phyloP scores from a whole-genome alignment of 441 rosid genomes.

The Aquilaria agallochum region DNA sequence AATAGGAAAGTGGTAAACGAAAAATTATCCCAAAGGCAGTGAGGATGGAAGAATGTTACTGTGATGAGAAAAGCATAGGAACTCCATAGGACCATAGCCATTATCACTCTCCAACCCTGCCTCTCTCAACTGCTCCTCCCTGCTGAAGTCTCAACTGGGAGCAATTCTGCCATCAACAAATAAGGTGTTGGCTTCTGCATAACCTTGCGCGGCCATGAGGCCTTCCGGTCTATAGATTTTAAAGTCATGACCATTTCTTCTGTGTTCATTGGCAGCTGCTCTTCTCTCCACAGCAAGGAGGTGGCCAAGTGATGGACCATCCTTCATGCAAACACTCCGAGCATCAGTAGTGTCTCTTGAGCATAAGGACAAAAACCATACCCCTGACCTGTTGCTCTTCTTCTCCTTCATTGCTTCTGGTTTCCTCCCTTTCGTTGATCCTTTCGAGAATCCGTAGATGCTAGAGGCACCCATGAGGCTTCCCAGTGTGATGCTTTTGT shows the following conservation, averaged over 20 bases:
- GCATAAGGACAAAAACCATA: conserved; percentile 55
- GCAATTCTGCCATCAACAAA: conserved; percentile 45
- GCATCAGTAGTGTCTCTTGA: conserved; percentile 45
- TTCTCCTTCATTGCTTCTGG: conserved; percentile 24
- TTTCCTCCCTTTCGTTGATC: conserved; percentile 54
- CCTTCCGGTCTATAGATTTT: conserved; percentile 27
- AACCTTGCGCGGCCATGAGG: conserved; percentile 22
- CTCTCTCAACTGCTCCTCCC: conserved; percentile 12
- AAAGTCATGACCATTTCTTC: conserved; percentile 24
- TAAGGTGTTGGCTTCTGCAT: conserved; percentile 30
- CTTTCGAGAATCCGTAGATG: conserved; percentile 60
- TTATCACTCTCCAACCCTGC: conserved; percentile 10
- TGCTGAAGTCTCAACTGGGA: conserved; percentile 27
- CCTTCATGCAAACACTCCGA: conserved; percentile 15
- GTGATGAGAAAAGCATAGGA: conserved; percentile 29
- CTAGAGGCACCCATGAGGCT: conserved; percentile 76
- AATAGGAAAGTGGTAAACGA: too few species aligned
- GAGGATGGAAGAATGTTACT: too few species aligned
- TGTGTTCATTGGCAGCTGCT: conserved; percentile 23
- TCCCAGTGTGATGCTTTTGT: conserved; percentile 73
- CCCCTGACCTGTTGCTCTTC: conserved; percentile 24
- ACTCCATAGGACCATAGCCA: conserved; percentile 25
- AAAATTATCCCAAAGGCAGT: too few species aligned
- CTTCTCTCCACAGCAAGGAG: conserved; percentile 55
- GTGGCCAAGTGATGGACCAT: conserved; percentile 48